Conservation (phyloP, 305 asterid genomes). For the Solanum hybrid region DNA sequence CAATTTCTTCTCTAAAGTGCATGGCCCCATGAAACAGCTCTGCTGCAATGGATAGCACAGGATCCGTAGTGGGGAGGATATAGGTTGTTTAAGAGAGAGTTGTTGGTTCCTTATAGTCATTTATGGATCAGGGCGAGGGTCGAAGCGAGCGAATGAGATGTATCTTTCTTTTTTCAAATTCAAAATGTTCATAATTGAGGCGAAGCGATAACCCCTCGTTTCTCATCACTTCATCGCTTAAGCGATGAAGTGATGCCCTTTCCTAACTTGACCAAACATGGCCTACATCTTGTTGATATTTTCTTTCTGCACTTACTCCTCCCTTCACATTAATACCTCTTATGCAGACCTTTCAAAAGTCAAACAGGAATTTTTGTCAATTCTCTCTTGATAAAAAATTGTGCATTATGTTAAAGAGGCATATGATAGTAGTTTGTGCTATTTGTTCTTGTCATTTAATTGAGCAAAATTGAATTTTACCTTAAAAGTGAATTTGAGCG, state of each 20-base stretch:
- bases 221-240: not conserved
- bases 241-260: not conserved
- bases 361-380: not conserved
- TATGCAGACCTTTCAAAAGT: not conserved
- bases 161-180: not conserved
- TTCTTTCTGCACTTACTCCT: not conserved
- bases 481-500: not conserved
- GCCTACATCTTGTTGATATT: not conserved
- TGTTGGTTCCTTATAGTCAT: not conserved
- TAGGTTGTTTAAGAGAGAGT: not conserved
- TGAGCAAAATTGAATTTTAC: not conserved
- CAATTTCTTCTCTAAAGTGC: not conserved
- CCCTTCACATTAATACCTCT: not conserved
- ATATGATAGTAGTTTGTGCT: not conserved
- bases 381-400: not conserved
- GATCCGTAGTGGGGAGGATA: not conserved
- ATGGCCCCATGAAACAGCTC: not conserved
- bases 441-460: not conserved
- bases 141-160: not conserved
- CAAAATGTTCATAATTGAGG: not conserved
- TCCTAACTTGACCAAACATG: not conserved
- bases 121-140: not conserved
- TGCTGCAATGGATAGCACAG: not conserved
- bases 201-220: not conserved
- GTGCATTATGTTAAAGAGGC: not conserved